Evolutionary conservation across 2,329 filamentous ascomycete genomes (phyloP).

Genomic region (Penicillium sp.): DNA sequence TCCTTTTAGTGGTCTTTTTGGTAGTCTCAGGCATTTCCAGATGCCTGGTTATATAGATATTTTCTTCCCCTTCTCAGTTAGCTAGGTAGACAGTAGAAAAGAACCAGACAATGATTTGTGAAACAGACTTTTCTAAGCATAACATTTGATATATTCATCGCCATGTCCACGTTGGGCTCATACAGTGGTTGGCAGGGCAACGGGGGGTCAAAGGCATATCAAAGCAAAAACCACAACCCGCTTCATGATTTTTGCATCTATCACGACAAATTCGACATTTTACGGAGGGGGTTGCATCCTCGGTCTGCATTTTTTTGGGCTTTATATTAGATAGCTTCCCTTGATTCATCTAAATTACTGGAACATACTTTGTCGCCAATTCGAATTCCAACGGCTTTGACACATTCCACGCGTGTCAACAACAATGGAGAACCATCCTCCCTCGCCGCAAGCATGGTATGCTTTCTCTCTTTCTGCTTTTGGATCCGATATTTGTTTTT

Average conservation of each 20-base stretch:
- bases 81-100: too few relatives aligned
- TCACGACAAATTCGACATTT: conserved; percentile 2
- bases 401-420: conserved; percentile 26
- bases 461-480: conserved; percentile 1
- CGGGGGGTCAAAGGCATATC: neutral
- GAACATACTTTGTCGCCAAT: neutral
- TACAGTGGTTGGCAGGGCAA: conserved; percentile 11
- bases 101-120: too few relatives aligned
- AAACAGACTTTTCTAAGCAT: too few relatives aligned
- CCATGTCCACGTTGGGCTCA: neutral
- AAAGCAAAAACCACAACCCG: conserved; percentile 9
- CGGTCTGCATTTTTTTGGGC: neutral
- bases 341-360: neutral
- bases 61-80: too few relatives aligned
- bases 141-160: neutral
- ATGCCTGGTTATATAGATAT: too few relatives aligned
- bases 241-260: conserved; percentile 5
- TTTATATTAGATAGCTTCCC: neutral
- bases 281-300: neutral
- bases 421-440: conserved; percentile 21
- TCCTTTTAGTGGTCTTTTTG: too few relatives aligned
- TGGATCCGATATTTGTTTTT: neutral
- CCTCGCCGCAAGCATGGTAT: conserved; percentile 19
- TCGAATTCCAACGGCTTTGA: conserved; percentile 18
- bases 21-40: too few relatives aligned